A percentile compares a stretch with the other conserved stretches of the same genome.
Conservation (phyloP, 371 early-diverging fungal species). For the Mucor racemosus region DNA sequence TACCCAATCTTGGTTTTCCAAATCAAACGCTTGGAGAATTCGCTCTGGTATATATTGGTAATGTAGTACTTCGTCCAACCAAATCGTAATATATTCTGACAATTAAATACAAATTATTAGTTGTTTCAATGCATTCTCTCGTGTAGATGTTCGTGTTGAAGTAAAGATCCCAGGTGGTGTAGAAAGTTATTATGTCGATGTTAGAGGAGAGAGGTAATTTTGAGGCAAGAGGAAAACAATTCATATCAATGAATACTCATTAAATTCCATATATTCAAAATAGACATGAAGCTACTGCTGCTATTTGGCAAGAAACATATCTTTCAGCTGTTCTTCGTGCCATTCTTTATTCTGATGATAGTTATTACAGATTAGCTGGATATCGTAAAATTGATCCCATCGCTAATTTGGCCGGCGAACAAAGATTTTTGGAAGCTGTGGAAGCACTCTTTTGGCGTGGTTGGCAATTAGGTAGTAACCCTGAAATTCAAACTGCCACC, state of each 20-base stretch:
- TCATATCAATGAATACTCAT: background rate
- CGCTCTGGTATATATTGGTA: slow-evolving; percentile 78
- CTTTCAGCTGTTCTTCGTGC: slow-evolving; percentile 88
- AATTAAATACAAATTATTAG: slow-evolving; percentile 39
- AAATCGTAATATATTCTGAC: background rate
- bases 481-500: slow-evolving; percentile 92
- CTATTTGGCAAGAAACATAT: slow-evolving; percentile 91
- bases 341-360: slow-evolving; percentile 88
- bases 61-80: background rate
- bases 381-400: slow-evolving; percentile 87
- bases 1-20: slow-evolving; percentile 72
- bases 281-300: slow-evolving; percentile 74
- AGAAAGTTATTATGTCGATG: slow-evolving; percentile 87
- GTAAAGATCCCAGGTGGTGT: slow-evolving; percentile 98
- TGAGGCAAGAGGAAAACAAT: background rate
- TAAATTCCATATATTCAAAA: background rate
- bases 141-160: slow-evolving; percentile 96
- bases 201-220: slow-evolving; percentile 69
- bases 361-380: slow-evolving; percentile 69
- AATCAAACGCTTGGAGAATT: slow-evolving; percentile 71
- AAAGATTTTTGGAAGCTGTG: slow-evolving; percentile 83
- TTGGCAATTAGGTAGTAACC: slow-evolving; percentile 94
- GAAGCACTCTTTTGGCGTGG: slow-evolving; percentile 85
- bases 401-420: slow-evolving; percentile 72
- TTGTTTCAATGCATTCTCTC: slow-evolving; percentile 95